These are phyloP conservation scores for Aspergillus coremiiformis DNA, from an alignment of 495 filamentous ascomycete species.

Conservation along the genomic window DNA sequence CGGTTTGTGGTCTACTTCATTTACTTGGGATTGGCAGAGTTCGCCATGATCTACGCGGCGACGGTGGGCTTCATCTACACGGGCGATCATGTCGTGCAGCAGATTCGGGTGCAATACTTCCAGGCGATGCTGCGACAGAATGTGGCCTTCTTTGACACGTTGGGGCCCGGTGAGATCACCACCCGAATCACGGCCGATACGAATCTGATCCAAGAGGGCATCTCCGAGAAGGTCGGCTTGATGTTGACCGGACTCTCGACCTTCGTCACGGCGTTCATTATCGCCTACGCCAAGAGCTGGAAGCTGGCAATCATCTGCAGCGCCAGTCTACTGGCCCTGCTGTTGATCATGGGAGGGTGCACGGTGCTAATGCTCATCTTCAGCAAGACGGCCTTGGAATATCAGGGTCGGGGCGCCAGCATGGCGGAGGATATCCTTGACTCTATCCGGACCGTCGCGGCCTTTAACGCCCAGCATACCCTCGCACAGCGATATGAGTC, in stretches of 20 bases:
- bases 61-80: conserved; percentile 90
- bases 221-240: conserved; percentile 80
- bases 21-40: conserved; percentile 80
- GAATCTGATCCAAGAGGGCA: conserved; percentile 78
- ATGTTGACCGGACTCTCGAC: conserved; percentile 66
- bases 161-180: conserved; percentile 86
- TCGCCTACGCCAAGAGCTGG: conserved; percentile 80
- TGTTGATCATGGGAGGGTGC: conserved; percentile 61
- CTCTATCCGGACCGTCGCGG: conserved; percentile 81
- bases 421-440: conserved; percentile 94
- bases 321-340: conserved; percentile 65
- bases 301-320: conserved; percentile 74
- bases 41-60: conserved; percentile 67
- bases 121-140: conserved; percentile 80
- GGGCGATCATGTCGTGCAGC: conserved; percentile 76
- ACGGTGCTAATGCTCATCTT: conserved; percentile 68
- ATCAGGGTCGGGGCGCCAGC: conserved; percentile 74
- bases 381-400: conserved; percentile 63
- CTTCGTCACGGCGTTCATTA: conserved; percentile 81
- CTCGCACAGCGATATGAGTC: conserved; percentile 74
- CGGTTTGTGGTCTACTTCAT: conserved; percentile 77
- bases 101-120: conserved; percentile 78
- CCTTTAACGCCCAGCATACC: conserved; percentile 85
- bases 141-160: conserved; percentile 85
- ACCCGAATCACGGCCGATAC: conserved; percentile 88